Percentiles rank a stretch among this genome's conserved stretches.
Conservation (phyloP, 2,329 filamentous ascomycete genomes). For the Colletotrichum nymphaeae region DNA sequence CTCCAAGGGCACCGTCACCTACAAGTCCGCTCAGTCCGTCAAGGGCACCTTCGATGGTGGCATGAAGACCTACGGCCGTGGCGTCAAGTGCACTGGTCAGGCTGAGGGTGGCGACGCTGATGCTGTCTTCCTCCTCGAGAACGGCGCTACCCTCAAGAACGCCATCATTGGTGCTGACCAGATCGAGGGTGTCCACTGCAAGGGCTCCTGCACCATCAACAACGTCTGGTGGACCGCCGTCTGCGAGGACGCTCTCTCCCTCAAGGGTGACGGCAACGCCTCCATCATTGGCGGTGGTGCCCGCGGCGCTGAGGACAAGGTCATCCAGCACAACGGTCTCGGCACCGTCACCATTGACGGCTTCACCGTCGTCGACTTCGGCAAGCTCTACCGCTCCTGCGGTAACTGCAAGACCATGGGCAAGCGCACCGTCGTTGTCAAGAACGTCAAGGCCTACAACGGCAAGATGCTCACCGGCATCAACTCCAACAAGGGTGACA, state of each 20-base stretch:
- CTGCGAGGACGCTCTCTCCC: constrained; percentile 47
- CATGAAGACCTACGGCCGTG: constrained; percentile 50
- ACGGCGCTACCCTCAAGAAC: constrained; percentile 56
- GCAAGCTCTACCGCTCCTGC: constrained; percentile 38
- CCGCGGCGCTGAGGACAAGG: constrained; percentile 34
- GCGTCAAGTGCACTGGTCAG: constrained; percentile 53
- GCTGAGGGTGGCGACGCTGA: constrained; percentile 56
- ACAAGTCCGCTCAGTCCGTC: constrained; percentile 37
- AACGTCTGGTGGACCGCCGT: constrained; percentile 63
- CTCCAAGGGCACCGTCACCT: constrained; percentile 42
- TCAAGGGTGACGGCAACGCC: constrained; percentile 36
- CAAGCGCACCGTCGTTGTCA: constrained; percentile 34
- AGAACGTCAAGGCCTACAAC: constrained; percentile 38
- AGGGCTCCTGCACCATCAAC: constrained; percentile 54
- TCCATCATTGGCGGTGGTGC: constrained; percentile 33
- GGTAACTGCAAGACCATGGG: constrained; percentile 37
- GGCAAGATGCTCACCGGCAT: constrained; percentile 37
- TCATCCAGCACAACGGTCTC: constrained; percentile 37
- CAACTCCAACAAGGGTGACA: constrained; percentile 38
- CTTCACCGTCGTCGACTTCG: constrained; percentile 35
- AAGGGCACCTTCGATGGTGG: constrained; percentile 43
- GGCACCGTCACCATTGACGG: constrained; percentile 37
- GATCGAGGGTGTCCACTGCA: constrained; percentile 59
- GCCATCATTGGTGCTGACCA: constrained; percentile 59
- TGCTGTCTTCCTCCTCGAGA: constrained; percentile 54